Percentiles rank a stretch among this genome's conserved stretches.
These are phyloP conservation scores for Dicorynia guianensis DNA, from an alignment of 306 rosid species.

Conservation along the genomic window DNA sequence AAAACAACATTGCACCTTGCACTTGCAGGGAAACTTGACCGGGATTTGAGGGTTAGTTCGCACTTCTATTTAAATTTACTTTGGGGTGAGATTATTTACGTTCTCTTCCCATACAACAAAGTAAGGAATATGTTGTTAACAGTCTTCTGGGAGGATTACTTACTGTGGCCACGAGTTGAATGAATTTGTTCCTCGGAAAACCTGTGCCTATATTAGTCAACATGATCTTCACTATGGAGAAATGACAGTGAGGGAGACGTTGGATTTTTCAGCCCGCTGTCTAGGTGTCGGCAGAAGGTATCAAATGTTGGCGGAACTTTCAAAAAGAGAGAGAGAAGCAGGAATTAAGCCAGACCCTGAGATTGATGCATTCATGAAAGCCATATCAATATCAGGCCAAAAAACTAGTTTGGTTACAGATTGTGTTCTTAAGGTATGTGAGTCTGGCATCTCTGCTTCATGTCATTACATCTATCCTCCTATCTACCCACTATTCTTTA, in stretches of 20 bases:
- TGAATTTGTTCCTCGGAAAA: slow-evolving; percentile 66
- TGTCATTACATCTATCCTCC: not conserved
- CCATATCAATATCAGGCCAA: slow-evolving; percentile 66
- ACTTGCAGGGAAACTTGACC: slow-evolving; percentile 76
- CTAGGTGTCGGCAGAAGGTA: slow-evolving; percentile 77
- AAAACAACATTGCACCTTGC: slow-evolving; percentile 77
- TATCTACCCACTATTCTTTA: not conserved
- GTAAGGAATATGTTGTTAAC: slow-evolving; percentile 22
- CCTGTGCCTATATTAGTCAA: slow-evolving; percentile 56
- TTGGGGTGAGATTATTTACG: not conserved
- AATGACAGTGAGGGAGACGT: slow-evolving; percentile 78
- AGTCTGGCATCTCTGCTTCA: not conserved
- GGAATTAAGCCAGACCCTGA: slow-evolving; percentile 79
- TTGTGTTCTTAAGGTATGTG: slow-evolving; percentile 58
- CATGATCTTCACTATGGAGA: slow-evolving; percentile 69
- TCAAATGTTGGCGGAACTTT: slow-evolving; percentile 65
- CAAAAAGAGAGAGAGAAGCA: slow-evolving; percentile 65
- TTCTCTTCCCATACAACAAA: not conserved
- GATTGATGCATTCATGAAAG: slow-evolving; percentile 83
- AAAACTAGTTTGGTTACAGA: slow-evolving; percentile 71
- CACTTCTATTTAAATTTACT: not conserved
- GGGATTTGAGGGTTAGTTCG: slow-evolving; percentile 65
- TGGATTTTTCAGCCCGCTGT: slow-evolving; percentile 78
- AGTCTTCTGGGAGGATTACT: slow-evolving; percentile 73
- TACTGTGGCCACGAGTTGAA: slow-evolving; percentile 81